These are phyloP conservation scores for Brassica rapa DNA, from an alignment of 345 rosid species.

Conservation along the genomic window DNA sequence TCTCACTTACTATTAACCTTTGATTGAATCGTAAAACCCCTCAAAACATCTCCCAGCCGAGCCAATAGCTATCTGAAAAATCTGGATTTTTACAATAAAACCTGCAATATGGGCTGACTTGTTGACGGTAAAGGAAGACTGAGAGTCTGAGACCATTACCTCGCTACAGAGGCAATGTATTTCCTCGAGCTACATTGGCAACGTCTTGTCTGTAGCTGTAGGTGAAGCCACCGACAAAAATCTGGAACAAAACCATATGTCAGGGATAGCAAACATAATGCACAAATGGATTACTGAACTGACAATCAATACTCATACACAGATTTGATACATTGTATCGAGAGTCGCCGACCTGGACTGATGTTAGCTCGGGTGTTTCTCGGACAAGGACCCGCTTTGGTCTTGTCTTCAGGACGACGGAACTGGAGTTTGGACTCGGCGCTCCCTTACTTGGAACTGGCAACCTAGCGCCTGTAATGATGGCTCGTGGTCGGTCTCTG, in stretches of 20 bases:
- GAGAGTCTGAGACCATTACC: too few relatives aligned
- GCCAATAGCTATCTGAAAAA: slow-evolving; percentile 49
- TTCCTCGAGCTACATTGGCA: slow-evolving; percentile 54
- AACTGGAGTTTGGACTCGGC: slow-evolving; percentile 76
- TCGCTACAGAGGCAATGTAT: too few relatives aligned
- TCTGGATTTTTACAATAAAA: slow-evolving; percentile 49
- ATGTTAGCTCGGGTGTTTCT: slow-evolving; percentile 64
- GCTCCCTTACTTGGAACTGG: slow-evolving; percentile 64
- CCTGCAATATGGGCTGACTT: too few relatives aligned
- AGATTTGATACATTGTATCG: too few relatives aligned
- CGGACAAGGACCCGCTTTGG: slow-evolving; percentile 68
- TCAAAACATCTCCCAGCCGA: slow-evolving; percentile 47
- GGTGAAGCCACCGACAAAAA: slow-evolving; percentile 59
- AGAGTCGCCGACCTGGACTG: slow-evolving; percentile 41
- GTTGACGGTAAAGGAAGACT: too few relatives aligned
- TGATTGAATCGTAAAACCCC: too few relatives aligned
- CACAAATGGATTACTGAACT: slow-evolving; percentile 50
- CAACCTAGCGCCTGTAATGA: slow-evolving; percentile 65
- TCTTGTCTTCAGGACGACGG: slow-evolving; percentile 67
- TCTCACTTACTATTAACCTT: slow-evolving; percentile 16
- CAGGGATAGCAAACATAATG: slow-evolving; percentile 59
- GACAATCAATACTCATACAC: too few relatives aligned
- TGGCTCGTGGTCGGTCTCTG: slow-evolving; percentile 79
- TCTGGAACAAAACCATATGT: slow-evolving; percentile 51
- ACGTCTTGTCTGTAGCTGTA: slow-evolving; percentile 63